A percentile compares a stretch with the other conserved stretches of the same genome.
These are phyloP conservation scores for Arthromyces matolae DNA, from an alignment of 768 basidiomycete genomes.

Conservation along the genomic window DNA sequence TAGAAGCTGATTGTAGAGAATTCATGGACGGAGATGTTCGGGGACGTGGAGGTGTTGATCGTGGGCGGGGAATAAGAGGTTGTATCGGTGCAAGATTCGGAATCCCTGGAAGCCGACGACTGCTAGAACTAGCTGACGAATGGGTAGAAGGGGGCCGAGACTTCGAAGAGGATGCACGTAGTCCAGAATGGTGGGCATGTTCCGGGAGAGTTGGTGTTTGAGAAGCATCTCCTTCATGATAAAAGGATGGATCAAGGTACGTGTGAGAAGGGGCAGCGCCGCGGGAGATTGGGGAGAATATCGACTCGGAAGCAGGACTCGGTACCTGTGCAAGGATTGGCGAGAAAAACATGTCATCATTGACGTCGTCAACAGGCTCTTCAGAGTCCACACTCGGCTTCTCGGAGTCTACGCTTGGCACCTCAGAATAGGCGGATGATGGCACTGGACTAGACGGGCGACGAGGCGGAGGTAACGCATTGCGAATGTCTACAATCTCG, in stretches of 20 bases:
- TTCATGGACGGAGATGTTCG: slow-evolving; percentile 10
- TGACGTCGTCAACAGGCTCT: slow-evolving; percentile 28
- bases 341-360: slow-evolving; percentile 28
- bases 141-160: too few species aligned
- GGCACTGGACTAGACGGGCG: too few species aligned
- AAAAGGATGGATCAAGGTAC: slow-evolving; percentile 41
- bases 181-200: slow-evolving; percentile 1
- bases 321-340: slow-evolving; percentile 22
- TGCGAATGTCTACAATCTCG: too few species aligned
- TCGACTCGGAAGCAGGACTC: slow-evolving; percentile 50
- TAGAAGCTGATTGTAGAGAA: not conserved
- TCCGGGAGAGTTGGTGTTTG: slow-evolving; percentile 8
- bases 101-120: slow-evolving; percentile 20
- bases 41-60: slow-evolving; percentile 23
- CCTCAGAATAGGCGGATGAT: too few species aligned
- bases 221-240: slow-evolving; percentile 27
- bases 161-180: slow-evolving; percentile 13
- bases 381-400: too few species aligned
- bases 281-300: slow-evolving; percentile 37
- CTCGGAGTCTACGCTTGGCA: too few species aligned
- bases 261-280: slow-evolving; percentile 43
- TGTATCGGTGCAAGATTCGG: slow-evolving; percentile 17
- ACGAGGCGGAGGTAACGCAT: too few species aligned
- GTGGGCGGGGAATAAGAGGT: slow-evolving; percentile 15
- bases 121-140: slow-evolving; percentile 6